Conservation (phyloP, 352 stramenopile genomes). For the Pythium dissimile region DNA sequence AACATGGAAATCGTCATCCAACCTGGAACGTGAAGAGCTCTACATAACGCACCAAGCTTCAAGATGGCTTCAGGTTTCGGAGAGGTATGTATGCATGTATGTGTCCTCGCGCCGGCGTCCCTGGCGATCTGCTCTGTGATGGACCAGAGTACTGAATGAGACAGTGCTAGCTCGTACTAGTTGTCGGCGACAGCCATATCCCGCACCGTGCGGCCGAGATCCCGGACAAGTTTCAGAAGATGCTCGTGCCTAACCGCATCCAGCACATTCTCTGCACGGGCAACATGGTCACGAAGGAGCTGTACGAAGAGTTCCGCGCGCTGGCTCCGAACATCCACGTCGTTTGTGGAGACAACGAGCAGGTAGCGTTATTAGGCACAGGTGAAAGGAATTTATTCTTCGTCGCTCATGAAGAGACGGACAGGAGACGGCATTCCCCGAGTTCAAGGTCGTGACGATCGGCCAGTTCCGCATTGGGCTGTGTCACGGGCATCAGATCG, state of each 20-base stretch:
- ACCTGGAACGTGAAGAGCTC: background rate
- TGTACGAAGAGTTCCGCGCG: conserved; percentile 94
- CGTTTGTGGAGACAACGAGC: conserved; percentile 94
- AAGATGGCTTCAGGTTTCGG: conserved; percentile 31
- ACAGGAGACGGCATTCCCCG: conserved; percentile 87
- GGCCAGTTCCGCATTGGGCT: conserved; percentile 96
- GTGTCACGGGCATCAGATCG: conserved; percentile 96
- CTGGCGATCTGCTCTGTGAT: too few relatives aligned
- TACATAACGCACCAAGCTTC: too few relatives aligned
- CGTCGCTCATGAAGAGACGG: too few relatives aligned
- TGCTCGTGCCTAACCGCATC: conserved; percentile 96
- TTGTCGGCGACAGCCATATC: conserved; percentile 97
- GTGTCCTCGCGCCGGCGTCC: background rate
- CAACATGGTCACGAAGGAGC: conserved; percentile 94
- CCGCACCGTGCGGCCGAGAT: conserved; percentile 92
- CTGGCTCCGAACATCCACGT: conserved; percentile 97
- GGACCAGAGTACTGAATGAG: too few relatives aligned
- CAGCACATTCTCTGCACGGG: conserved; percentile 98
- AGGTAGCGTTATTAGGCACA: too few relatives aligned
- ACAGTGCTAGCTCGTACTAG: conserved; percentile 90
- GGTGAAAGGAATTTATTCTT: too few relatives aligned
- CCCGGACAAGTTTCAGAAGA: conserved; percentile 96
- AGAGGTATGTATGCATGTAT: conserved; percentile 8
- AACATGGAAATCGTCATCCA: background rate
- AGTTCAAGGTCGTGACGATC: conserved; percentile 95